Base-by-base conservation (phyloP, 108 stramenopile genomes). In the Schizochytrium sp. region DNA sequence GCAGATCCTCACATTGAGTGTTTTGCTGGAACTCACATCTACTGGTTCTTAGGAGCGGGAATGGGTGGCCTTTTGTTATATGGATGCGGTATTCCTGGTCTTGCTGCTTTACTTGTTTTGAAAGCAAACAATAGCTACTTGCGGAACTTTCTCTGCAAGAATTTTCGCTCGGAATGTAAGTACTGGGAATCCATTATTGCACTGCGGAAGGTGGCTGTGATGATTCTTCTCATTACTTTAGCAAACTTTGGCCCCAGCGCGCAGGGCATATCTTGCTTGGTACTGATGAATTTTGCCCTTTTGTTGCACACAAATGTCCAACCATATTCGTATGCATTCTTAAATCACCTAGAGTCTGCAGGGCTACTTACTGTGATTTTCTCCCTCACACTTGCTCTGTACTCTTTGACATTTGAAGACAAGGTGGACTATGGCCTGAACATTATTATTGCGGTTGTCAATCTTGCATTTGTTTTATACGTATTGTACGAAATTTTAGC, bases 91-190 rank as follows among this genome's bases (percentile, higher is more conserved):
- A 83, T 83, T 53, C 76, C 76, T 8, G 47, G 28, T 10, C 76
- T 83, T 42, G 49, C 76, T 10, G 76, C 76, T 17, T 53, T 49
- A n/a, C 53, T 83, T 2, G 76, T 83, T n/a, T 47, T 55, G 5
- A 49, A 55, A 53, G 53, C 38, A 40, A 19, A 8, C 0, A 83
- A 83, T 40, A 5, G 28, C 10, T 83, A 83, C 28, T 55, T 83
- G 76, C 53, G n/a, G 50, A 83, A n/a, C 15, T 83, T 83, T 83
- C 47, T 83, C n/a, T 83, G 76, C 76, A 83, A 83, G 47, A 83
- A 83, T 2, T 83, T 83, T 55, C 10, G 53, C 47, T 10, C 5
- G 53, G 47, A 49, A 2, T 10, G 47, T 10, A 40, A 55, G 76
- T 83, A 17, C 15, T 83, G 76, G 76, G 76, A 83, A 53, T 83